Conservation (phyloP, 179 eudicot species). For the Heliamphora pulchella region DNA sequence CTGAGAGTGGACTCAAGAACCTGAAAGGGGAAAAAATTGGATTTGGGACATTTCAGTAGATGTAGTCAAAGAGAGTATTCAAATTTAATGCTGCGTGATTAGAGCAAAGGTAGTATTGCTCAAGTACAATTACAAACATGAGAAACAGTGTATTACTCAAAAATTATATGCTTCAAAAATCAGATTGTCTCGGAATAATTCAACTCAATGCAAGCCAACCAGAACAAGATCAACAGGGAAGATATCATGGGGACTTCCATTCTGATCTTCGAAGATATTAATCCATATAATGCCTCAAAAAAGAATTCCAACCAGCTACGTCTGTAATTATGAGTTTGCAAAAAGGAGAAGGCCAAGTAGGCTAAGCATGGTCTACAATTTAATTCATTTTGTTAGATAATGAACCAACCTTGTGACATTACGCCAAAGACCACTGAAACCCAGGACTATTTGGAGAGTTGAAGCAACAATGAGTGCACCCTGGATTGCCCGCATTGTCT, state of each 20-base stretch:
- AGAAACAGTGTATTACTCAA: not conserved
- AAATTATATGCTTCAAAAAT: not conserved
- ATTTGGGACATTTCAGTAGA: not conserved
- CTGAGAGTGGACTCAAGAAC: conserved; percentile 83
- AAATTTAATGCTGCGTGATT: not conserved
- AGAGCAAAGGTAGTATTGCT: too few relatives aligned
- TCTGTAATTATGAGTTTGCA: not conserved
- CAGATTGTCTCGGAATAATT: not conserved
- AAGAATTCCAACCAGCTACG: not conserved
- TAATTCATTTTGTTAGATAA: not conserved
- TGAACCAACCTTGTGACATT: conserved; percentile 68
- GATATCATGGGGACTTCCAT: not conserved
- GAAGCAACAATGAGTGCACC: conserved; percentile 97
- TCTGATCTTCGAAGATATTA: not conserved
- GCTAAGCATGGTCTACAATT: not conserved
- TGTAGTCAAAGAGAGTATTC: not conserved
- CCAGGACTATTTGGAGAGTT: conserved; percentile 78
- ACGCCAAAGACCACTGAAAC: conserved; percentile 99
- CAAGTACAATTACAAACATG: too few relatives aligned
- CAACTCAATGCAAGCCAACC: not conserved
- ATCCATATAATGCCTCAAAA: not conserved
- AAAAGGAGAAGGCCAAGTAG: not conserved
- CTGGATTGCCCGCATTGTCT: conserved; percentile 76
- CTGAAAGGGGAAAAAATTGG: conserved; percentile 24
- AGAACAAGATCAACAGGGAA: not conserved